phyloP scores from a whole-genome alignment of 2,329 filamentous ascomycete species.

The Colletotrichum sidae region DNA sequence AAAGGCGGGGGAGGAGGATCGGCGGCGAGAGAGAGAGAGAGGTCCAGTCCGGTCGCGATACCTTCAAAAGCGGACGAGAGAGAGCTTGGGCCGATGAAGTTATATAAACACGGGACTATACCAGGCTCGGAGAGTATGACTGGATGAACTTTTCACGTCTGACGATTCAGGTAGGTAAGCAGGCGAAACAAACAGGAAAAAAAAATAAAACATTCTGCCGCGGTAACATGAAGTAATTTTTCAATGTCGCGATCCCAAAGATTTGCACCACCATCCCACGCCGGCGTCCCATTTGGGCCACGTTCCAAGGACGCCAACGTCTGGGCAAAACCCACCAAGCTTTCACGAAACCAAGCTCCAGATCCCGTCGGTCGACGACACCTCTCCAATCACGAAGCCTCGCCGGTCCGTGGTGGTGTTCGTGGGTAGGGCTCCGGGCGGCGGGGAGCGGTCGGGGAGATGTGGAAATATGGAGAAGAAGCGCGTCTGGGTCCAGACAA shows the following conservation, averaged over 20 bases:
- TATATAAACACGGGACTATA: constrained; percentile 15
- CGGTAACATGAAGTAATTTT: constrained; percentile 8
- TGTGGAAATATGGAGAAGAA: not conserved
- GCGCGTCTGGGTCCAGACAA: constrained; percentile 13
- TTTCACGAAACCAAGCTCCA: not conserved
- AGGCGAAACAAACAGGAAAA: not conserved
- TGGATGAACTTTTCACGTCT: not conserved
- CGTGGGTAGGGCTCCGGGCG: constrained; percentile 3
- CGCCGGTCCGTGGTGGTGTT: constrained; percentile 6
- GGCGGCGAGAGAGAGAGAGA: not conserved
- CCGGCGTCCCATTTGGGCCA: not conserved
- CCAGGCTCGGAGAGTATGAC: not conserved
- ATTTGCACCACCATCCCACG: constrained; percentile 19
- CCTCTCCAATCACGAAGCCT: constrained; percentile 20
- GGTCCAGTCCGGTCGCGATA: not conserved
- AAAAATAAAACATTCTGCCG: constrained; percentile 1
- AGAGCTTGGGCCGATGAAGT: not conserved
- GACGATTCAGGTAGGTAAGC: constrained; percentile 9
- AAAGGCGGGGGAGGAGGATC: constrained; percentile 1
- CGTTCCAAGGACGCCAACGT: constrained; percentile 27
- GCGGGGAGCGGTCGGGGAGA: constrained; percentile 6
- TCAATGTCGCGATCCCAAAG: constrained; percentile 25
- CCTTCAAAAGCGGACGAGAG: not conserved
- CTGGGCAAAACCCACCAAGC: constrained; percentile 31
- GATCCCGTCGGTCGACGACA: not conserved